phyloP scores from a whole-genome alignment of 2,329 filamentous ascomycete species.

The Akanthomyces muscarius region DNA sequence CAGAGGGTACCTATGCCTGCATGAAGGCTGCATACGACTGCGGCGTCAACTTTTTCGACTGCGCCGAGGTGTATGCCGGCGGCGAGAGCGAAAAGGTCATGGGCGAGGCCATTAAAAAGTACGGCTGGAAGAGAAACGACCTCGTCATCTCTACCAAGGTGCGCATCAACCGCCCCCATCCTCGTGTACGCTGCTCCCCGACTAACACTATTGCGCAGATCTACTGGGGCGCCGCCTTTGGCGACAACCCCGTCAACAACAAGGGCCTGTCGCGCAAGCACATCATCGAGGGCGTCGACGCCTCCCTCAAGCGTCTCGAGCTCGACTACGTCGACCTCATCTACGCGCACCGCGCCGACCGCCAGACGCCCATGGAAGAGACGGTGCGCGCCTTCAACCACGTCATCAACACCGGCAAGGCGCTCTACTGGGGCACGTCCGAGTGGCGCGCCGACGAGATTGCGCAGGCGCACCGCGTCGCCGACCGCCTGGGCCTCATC shows the following conservation, averaged over 20 bases:
- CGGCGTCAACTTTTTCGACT: slow-evolving; percentile 62
- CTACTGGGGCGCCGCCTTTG: slow-evolving; percentile 60
- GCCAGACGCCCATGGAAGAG: slow-evolving; percentile 66
- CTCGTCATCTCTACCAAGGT: slow-evolving; percentile 59
- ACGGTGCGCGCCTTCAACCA: slow-evolving; percentile 68
- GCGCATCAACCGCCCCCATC: slow-evolving; percentile 10
- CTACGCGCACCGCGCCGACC: slow-evolving; percentile 65
- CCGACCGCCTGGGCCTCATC: slow-evolving; percentile 57
- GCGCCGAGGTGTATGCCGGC: slow-evolving; percentile 53
- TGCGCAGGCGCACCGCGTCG: slow-evolving; percentile 56
- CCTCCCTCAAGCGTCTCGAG: slow-evolving; percentile 53
- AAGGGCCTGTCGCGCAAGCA: slow-evolving; percentile 65
- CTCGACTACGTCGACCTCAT: slow-evolving; percentile 64
- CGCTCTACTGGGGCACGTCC: slow-evolving; percentile 68
- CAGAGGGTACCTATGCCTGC: slow-evolving; percentile 49
- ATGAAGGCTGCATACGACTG: slow-evolving; percentile 59
- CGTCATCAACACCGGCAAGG: slow-evolving; percentile 63
- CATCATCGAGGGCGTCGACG: slow-evolving; percentile 61
- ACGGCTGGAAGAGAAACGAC: slow-evolving; percentile 58
- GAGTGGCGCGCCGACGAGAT: slow-evolving; percentile 66
- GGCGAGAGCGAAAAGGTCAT: slow-evolving; percentile 62
- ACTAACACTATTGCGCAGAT: slow-evolving; percentile 39
- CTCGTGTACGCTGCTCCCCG: neutral
- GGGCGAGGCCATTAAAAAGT: slow-evolving; percentile 57
- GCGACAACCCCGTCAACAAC: slow-evolving; percentile 62